Percentiles rank a stretch among this genome's conserved stretches.
These are phyloP conservation scores for Starmerella vaccinii DNA, from an alignment of 805 yeast species.

Conservation along the genomic window DNA sequence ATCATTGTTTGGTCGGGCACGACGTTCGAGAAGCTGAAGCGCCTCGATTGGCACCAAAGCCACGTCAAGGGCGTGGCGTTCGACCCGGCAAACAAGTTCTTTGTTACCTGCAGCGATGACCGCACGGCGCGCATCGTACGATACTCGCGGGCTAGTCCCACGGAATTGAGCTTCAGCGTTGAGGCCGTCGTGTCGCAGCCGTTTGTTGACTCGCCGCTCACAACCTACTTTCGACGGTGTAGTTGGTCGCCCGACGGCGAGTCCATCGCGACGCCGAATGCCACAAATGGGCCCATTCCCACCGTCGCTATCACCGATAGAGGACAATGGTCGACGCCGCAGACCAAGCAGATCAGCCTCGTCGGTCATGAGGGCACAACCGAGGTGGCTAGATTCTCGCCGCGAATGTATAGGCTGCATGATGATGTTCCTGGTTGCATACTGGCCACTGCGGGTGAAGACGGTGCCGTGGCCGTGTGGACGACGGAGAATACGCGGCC, in stretches of 20 bases:
- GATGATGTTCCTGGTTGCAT: conserved; percentile 42
- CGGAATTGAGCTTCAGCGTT: conserved; percentile 69
- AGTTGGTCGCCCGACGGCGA: conserved; percentile 75
- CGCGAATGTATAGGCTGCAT: conserved; percentile 29
- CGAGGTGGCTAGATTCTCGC: conserved; percentile 51
- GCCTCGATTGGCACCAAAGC: conserved; percentile 87
- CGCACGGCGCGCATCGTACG: conserved; percentile 80
- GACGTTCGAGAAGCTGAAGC: conserved; percentile 78
- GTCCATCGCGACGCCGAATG: conserved; percentile 57
- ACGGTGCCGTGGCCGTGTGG: conserved; percentile 81
- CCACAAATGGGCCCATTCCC: conserved; percentile 56
- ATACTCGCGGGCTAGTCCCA: conserved; percentile 58
- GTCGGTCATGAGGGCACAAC: conserved; percentile 64
- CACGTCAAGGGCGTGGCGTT: conserved; percentile 94
- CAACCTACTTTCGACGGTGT: conserved; percentile 69
- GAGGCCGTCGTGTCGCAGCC: conserved; percentile 80
- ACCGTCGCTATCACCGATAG: conserved; percentile 50
- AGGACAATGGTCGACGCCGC: conserved; percentile 44
- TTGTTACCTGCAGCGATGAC: conserved; percentile 95
- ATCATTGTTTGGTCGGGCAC: conserved; percentile 89
- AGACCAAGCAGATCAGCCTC: conserved; percentile 45
- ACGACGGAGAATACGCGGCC: conserved; percentile 69
- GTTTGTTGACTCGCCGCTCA: conserved; percentile 76
- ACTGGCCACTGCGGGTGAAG: conserved; percentile 95
- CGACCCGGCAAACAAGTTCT: conserved; percentile 96